Evolutionary conservation across 805 yeast species (phyloP), one percentile per base, ranked within the genome.

Genomic region (Hanseniaspora guilliermondii): DNA sequence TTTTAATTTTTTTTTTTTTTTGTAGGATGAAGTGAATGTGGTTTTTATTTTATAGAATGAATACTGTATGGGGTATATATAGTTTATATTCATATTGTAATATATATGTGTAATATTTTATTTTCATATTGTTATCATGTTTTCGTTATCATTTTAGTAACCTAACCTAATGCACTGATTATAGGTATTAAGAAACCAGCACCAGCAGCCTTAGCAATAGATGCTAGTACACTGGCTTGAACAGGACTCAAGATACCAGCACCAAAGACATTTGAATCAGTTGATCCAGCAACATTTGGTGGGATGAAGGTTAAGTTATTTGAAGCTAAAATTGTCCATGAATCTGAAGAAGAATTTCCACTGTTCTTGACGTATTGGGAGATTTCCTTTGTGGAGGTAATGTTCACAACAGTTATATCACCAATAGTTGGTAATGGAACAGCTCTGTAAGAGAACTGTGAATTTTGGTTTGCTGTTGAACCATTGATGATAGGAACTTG

Each of bases 171-270:
- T 27, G 47, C 41, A 21, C 27, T 30, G 21, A 45, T 8, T 16
- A 44, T 25, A 46, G 38, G 48, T 21, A 36, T 9, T 38, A 52
- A 14, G 52, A 42, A 46, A 39, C 55, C 19, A 42, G 66, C 30
- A 3, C 60, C 60, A 55, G 66, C 65, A 33, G 60, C 59, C 2
- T 63, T 55, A 8, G 68, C 69, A 48, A 67, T 57, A 6, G 65
- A 53, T 22, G 64, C 56, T 44, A 67, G 55, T n/a, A 66, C 53
- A 49, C 65, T 66, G 8, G 68, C 65, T 58, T 67, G 63, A 22
- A 60, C 49, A 47, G 70, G 69, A 16, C 66, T 57, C 52, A 66
- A 55, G 55, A 59, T 61, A 21, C 69, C 70, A 14, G 63, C 69
- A 14, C 66, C 61, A 41, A 66, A 58, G 14, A 65, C 61, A 19